Evolutionary conservation across 2,329 filamentous ascomycete species (phyloP), one percentile per base, ranked within the genome.

Genomic region (Colletotrichum trifolii): DNA sequence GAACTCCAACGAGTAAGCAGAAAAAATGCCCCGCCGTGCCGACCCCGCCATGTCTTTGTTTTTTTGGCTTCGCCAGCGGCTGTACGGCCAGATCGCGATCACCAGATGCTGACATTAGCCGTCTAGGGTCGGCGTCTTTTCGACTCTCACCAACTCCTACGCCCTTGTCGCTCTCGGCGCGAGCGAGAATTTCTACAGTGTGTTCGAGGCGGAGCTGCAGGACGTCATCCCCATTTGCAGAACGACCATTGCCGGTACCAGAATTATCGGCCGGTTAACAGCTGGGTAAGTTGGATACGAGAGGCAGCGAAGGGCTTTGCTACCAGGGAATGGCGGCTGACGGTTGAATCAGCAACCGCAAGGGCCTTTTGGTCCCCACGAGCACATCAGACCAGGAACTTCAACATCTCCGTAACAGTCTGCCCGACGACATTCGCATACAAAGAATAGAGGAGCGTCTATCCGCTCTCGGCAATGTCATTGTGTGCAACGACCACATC

Each of bases 161-260:
- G 94, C 94, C 73, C 87, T 99, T 73, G 93, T 97, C 73, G 94
- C 95, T 70, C 89, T 97, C 71, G 96, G 96, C 76, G 94, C 93
- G 73, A 97, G 93, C 75, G 94, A 97, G 85, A 98, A 98, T 87
- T 99, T 99, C 82, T 98, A 98, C 89, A 94, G 93, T 84, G 88
- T 98, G 78, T 98, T 99, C 83, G 96, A 99, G 85, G 91, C 95
- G 69, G 96, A 99, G 84, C 87, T 99, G 68, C 93, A 97, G 84
- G 96, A 98, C 83, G 89, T 97, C 69, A 95, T 99, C 73, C 96
- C 96, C 71, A 97, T 97, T 79, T 96, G 93, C 81, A 93, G 96
- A 82, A 94, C 93, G 72, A 97, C 95, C 64, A 98, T 99, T 78
- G 94, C 94, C 68, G 96, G 96, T 72, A 98, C 95, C 43, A 89